Percentiles rank a stretch among this genome's conserved stretches.
Conservation (phyloP, 306 rosid species). For the Lupinus albus region DNA sequence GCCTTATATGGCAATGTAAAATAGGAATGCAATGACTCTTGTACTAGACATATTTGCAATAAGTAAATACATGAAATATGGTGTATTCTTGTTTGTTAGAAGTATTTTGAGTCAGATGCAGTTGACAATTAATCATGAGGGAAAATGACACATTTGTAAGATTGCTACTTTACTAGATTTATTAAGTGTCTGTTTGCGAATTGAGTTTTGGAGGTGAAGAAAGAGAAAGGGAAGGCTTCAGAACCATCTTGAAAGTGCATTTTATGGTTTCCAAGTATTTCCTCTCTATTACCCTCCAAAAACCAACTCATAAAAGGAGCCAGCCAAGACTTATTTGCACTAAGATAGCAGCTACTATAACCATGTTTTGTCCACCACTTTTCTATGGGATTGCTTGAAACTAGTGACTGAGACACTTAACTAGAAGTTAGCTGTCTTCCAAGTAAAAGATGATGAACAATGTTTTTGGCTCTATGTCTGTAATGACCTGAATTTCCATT, state of each 20-base stretch:
- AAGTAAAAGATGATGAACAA: background rate
- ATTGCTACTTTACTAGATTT: too few species aligned
- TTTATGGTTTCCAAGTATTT: background rate
- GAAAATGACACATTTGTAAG: too few species aligned
- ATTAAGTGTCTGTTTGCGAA: too few species aligned
- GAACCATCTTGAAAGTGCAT: too few species aligned
- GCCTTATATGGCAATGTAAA: background rate
- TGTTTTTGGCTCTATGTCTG: background rate
- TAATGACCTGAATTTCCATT: background rate
- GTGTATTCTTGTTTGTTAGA: slow-evolving; percentile 14
- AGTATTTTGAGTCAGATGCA: background rate
- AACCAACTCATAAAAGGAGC: background rate
- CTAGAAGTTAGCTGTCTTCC: background rate
- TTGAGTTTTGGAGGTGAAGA: too few species aligned
- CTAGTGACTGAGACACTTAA: background rate
- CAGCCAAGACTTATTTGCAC: slow-evolving; percentile 4
- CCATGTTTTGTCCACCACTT: background rate
- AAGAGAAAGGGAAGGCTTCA: too few species aligned
- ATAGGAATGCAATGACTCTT: slow-evolving; percentile 7
- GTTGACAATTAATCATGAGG: too few species aligned
- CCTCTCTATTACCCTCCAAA: background rate
- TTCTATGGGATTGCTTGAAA: background rate
- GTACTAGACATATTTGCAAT: slow-evolving; percentile 22
- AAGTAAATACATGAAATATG: background rate
- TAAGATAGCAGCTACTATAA: background rate